Evolutionary conservation across 345 rosid genomes (phyloP).

Genomic region (Carallia pectinifolia): DNA sequence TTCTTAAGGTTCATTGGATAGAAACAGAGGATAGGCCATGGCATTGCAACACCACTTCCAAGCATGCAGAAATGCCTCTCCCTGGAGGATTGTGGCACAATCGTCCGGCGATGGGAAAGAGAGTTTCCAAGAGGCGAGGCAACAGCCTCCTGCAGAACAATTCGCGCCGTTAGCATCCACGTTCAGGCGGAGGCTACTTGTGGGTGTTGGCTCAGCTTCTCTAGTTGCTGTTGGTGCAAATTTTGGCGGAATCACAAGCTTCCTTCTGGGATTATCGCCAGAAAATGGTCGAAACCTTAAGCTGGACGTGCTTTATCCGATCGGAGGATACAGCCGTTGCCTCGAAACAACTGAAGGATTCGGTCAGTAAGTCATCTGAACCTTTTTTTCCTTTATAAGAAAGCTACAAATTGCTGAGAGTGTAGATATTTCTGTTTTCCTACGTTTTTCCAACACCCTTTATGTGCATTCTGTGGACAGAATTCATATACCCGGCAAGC

Average conservation of each 20-base stretch:
- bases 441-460: too few species aligned
- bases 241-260: conserved; percentile 75
- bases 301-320: conserved; percentile 80
- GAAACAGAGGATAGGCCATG: conserved; percentile 13
- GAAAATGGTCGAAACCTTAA: conserved; percentile 57
- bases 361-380: conserved; percentile 51
- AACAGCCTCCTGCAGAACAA: conserved; percentile 51
- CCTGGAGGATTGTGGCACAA: conserved; percentile 32
- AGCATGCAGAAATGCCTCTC: conserved; percentile 7
- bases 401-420: too few species aligned
- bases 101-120: conserved; percentile 44
- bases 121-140: conserved; percentile 15
- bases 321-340: conserved; percentile 72
- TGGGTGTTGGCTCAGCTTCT: conserved; percentile 69
- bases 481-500: conserved; percentile 65
- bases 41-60: conserved; percentile 21
- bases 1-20: not conserved
- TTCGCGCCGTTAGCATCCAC: conserved; percentile 61
- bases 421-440: too few species aligned
- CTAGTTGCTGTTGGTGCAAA: conserved; percentile 79
- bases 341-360: conserved; percentile 71
- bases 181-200: conserved; percentile 60
- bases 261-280: conserved; percentile 69
- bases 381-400: too few species aligned
- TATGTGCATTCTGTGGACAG: conserved; percentile 29